Evolutionary conservation across 257 asterid species (phyloP), one percentile per base, ranked within the genome.

Genomic region (Ligustrum vulgare): DNA sequence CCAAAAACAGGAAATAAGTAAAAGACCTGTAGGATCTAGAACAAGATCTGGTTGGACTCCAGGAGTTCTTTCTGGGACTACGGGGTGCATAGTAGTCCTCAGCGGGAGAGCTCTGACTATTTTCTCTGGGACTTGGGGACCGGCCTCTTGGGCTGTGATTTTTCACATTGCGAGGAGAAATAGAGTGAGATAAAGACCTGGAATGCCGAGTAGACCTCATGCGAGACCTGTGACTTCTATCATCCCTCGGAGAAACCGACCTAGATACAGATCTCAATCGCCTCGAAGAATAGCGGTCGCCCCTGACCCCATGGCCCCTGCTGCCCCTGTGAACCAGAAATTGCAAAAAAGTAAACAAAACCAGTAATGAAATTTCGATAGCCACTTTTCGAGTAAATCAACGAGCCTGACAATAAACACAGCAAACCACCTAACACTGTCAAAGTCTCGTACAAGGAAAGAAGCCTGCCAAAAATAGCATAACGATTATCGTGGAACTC

Each of bases 211-310:
- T 78, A 60, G 87, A 81, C 85, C 79, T 89, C 66, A 80, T 80
- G 47, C 10, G 80, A 67, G 87, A 69, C 79, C 72, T 85, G 51
- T 78, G 39, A 32, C 76, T 73, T 78, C 82, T 86, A 32, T 81
- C 93, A 71, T 84, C 79, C 82, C 86, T 80, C 0, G 96, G 96
- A 77, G 94, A 89, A 84, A 79, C 83, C 72, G 96, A 93, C 67
- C 78, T 84, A 72, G 92, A 87, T 65, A 74, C 45, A 32, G 96
- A 89, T 77, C 92, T 80, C 71, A 89, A 80, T 72, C 87, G 67
- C 47, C 74, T 79, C n/a, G 92, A 89, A 49, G 93, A 87, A 75
- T 78, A 75, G 74, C 73, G 32, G 72, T 74, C 83, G 70, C 78
- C 88, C 78, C 85, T 80, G 47, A 80, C 84, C 76, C 81, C 82